Evolutionary conservation across 2,329 filamentous ascomycete genomes (phyloP), one percentile per base, ranked within the genome.

Genomic region (Bipolaris victoriae): DNA sequence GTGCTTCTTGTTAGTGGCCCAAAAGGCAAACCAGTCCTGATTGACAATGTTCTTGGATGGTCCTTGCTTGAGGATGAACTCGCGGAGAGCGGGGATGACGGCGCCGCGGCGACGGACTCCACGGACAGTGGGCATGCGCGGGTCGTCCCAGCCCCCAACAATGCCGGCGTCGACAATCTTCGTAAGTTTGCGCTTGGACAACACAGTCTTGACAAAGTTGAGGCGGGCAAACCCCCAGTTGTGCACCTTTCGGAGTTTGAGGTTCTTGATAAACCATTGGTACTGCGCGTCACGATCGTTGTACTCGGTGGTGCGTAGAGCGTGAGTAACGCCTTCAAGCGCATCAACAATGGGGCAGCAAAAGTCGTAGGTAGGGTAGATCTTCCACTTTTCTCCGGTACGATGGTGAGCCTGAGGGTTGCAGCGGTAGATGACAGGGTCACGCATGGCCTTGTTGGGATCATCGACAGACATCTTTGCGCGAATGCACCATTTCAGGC

Each of bases 391-490:
- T 56, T 81, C 85, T 31, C 90, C 90, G 1, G 91, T 95, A 66
- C 91, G 87, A 80, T 95, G 91, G 76, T 95, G 90, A 10, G 81
- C 76, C 47, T 83, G 74, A 5, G 85, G 82, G 71, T 96, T 97
- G 85, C 92, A 97, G 65, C 95, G 89, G 83, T 97, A 98, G 77
- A 99, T 96, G 77, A 98, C 93, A 11, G 95, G 95, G 77, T 99
- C 95, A 64, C 95, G 86, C 86, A 98, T 88, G 51, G 95, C 92
- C 79, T 96, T 96, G 83, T 99, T 98, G 64, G 90, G 90, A 79
- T 95, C 90, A 77, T 96, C 91, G 67, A 90, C 86, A 1, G 91
- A 94, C 68, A 98, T 91, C 83, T 96, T 97, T 57, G 95, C 95
- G 59, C 95, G 90, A 65, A 99, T 96, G 79, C 92, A 97, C 87